phyloP scores from a whole-genome alignment of 352 stramenopile genomes.

The Aphanomyces cochlioides region DNA sequence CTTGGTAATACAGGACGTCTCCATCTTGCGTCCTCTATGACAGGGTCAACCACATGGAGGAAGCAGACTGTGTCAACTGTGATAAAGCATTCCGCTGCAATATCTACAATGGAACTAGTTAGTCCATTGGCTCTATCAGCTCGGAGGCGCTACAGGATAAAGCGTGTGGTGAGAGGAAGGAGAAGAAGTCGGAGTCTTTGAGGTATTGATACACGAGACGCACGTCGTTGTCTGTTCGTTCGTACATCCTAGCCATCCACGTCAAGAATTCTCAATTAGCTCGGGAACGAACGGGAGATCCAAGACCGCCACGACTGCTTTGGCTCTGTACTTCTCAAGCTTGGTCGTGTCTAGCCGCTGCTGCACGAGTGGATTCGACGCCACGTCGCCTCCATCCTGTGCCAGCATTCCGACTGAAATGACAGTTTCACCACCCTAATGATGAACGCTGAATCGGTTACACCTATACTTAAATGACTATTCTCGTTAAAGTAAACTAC shows the following conservation, averaged over 20 bases:
- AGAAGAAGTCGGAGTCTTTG: conserved; percentile 41
- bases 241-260: conserved; percentile 36
- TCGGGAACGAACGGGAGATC: conserved; percentile 42
- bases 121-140: neutral
- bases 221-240: conserved; percentile 58
- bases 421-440: no score
- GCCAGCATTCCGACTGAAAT: no score
- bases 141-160: conserved; percentile 50
- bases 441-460: no score
- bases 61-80: no score
- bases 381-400: no score
- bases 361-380: no score
- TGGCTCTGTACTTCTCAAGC: conserved; percentile 37
- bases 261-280: neutral
- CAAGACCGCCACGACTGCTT: conserved; percentile 45
- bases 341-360: neutral
- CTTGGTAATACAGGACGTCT: conserved; percentile 66
- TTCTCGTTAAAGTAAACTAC: no score
- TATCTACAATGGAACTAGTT: conserved; percentile 35
- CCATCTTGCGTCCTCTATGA: conserved; percentile 53
- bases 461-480: no score
- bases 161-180: conserved; percentile 38
- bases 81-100: conserved; percentile 54
- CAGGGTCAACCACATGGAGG: no score
- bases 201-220: conserved; percentile 53